A percentile compares a stretch with the other conserved stretches of the same genome.
phyloP scores from a whole-genome alignment of 371 early-diverging fungal species.

The Syncephalastrum contaminatum region DNA sequence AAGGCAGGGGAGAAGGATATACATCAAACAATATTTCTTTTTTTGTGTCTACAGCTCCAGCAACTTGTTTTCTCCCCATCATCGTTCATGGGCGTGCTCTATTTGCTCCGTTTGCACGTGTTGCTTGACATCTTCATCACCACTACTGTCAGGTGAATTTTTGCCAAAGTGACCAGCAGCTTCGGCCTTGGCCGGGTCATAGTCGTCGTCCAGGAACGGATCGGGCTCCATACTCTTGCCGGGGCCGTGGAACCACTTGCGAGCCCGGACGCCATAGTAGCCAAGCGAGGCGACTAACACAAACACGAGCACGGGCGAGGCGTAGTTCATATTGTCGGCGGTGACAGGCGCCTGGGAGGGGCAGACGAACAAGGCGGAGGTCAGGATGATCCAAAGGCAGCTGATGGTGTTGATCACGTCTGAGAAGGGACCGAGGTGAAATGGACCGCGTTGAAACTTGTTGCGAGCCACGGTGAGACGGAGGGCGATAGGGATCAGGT shows the following conservation, averaged over 20 bases:
- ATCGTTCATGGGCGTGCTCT: no score
- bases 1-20: no score
- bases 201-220: conserved; percentile 16
- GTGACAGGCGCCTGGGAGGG: conserved; percentile 61
- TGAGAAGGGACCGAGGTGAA: conserved; percentile 61
- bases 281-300: conserved; percentile 27
- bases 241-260: conserved; percentile 53
- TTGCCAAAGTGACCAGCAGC: no score
- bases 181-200: neutral
- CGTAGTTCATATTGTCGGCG: conserved; percentile 49
- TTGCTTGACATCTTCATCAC: no score
- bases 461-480: conserved; percentile 48
- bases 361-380: conserved; percentile 60
- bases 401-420: conserved; percentile 47
- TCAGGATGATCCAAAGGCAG: conserved; percentile 57
- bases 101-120: no score
- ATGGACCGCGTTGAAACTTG: conserved; percentile 39
- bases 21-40: no score
- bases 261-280: conserved; percentile 50
- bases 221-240: conserved; percentile 37
- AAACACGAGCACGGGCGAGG: conserved; percentile 31
- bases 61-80: no score
- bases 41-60: no score
- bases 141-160: no score
- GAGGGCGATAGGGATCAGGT: conserved; percentile 64